A percentile compares a stretch with the other conserved stretches of the same genome.
phyloP scores from a whole-genome alignment of 2,329 filamentous ascomycete species.

The Alternaria panax region DNA sequence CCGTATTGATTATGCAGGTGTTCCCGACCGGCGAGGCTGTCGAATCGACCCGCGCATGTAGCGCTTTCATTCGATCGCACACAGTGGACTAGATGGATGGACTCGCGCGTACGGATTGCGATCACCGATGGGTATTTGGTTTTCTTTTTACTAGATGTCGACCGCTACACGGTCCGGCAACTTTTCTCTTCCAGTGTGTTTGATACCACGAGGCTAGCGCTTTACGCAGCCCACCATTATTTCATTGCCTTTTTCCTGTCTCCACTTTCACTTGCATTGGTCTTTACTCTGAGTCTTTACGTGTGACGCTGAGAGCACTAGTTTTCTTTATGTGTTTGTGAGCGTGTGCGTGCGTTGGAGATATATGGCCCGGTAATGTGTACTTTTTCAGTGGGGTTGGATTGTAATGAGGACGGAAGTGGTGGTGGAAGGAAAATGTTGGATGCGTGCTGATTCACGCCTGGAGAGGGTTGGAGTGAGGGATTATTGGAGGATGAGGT shows the following conservation, averaged over 20 bases:
- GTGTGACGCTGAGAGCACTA: neutral
- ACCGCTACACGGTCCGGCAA: neutral
- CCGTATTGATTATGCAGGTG: neutral
- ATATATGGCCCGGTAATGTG: neutral
- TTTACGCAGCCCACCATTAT: conserved; percentile 8
- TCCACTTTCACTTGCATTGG: conserved; percentile 3
- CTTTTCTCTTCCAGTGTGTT: conserved; percentile 9
- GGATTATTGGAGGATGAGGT: neutral
- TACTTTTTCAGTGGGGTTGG: neutral
- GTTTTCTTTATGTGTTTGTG: neutral
- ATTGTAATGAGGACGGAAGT: neutral
- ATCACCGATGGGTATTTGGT: neutral
- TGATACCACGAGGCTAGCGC: conserved; percentile 21
- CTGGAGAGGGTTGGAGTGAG: neutral
- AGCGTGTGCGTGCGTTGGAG: neutral
- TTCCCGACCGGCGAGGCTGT: neutral
- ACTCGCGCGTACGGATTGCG: neutral
- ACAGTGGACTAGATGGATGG: neutral
- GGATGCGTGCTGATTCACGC: neutral
- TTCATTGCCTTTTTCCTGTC: conserved; percentile 5
- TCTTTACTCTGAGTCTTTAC: neutral
- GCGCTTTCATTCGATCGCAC: neutral
- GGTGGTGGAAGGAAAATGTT: neutral
- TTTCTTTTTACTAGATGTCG: neutral
- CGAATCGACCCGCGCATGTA: neutral